Percentiles rank a stretch among this genome's conserved stretches.
Conservation (phyloP, 768 basidiomycete genomes). For the Psilocybe cubensis region DNA sequence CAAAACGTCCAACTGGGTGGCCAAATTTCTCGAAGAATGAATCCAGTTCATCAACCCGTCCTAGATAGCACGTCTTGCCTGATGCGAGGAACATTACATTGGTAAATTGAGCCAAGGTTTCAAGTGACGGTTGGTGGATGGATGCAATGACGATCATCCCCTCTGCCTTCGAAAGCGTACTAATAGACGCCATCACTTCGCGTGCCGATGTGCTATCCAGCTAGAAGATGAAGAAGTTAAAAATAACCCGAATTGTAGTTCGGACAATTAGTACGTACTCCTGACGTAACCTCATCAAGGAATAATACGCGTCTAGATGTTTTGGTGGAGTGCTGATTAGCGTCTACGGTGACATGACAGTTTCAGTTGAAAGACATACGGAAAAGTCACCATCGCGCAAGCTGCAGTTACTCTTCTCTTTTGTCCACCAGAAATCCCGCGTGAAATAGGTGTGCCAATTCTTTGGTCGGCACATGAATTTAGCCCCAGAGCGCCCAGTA, state of each 20-base stretch:
- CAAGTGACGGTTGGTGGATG: slow-evolving; percentile 70
- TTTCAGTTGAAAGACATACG: slow-evolving; percentile 7
- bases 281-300: slow-evolving; percentile 66
- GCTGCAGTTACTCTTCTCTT: slow-evolving; percentile 44
- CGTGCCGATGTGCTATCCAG: slow-evolving; percentile 52
- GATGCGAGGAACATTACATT: slow-evolving; percentile 59
- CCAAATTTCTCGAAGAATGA: slow-evolving; percentile 44
- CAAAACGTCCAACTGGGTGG: slow-evolving; percentile 37
- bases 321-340: not conserved
- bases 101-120: slow-evolving; percentile 64
- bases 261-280: slow-evolving; percentile 29
- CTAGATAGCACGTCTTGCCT: slow-evolving; percentile 49
- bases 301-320: slow-evolving; percentile 51
- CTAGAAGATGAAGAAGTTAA: slow-evolving; percentile 22
- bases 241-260: not conserved
- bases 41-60: slow-evolving; percentile 43
- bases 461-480: slow-evolving; percentile 48
- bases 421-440: slow-evolving; percentile 60
- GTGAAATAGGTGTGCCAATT: slow-evolving; percentile 60
- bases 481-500: slow-evolving; percentile 51
- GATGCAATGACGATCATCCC: slow-evolving; percentile 63
- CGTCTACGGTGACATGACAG: not conserved
- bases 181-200: slow-evolving; percentile 47
- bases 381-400: slow-evolving; percentile 24
- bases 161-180: slow-evolving; percentile 45